These are phyloP conservation scores for Coemansia sp. DNA, from an alignment of 192 early-diverging fungal species.

Conservation along the genomic window DNA sequence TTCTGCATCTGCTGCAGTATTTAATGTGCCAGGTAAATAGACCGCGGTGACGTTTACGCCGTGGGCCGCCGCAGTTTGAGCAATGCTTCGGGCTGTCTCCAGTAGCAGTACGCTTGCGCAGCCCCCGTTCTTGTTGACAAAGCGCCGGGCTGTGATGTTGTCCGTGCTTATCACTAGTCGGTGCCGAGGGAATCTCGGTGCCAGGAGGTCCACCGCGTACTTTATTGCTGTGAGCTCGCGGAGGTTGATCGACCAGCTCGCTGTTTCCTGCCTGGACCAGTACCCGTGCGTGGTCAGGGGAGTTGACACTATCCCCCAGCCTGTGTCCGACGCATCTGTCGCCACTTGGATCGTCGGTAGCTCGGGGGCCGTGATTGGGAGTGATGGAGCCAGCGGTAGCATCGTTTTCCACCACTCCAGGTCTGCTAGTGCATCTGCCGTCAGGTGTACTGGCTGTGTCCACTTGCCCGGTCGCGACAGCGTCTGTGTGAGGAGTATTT, in stretches of 20 bases:
- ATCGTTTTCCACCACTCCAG: background rate
- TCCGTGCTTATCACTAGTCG: too few relatives aligned
- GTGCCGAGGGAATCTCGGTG: too few relatives aligned
- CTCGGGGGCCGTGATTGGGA: background rate
- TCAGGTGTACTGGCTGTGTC: background rate
- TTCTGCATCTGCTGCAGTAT: background rate
- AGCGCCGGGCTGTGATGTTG: too few relatives aligned
- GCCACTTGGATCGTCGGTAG: background rate
- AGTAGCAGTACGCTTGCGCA: too few relatives aligned
- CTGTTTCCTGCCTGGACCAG: too few relatives aligned
- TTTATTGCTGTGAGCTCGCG: background rate
- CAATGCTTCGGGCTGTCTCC: too few relatives aligned
- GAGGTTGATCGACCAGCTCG: background rate
- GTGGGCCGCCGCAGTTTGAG: too few relatives aligned
- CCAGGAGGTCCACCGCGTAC: background rate
- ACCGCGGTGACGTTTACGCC: too few relatives aligned
- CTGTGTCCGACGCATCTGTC: background rate
- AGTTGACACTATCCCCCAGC: background rate
- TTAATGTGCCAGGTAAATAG: too few relatives aligned
- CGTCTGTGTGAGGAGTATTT: background rate
- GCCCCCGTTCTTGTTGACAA: too few relatives aligned
- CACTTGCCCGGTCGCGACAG: background rate
- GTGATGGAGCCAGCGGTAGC: background rate
- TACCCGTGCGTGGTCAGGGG: background rate
- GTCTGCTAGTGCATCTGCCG: background rate